These are phyloP conservation scores for Xylaria telfairii DNA, from an alignment of 495 filamentous ascomycete species.

Conservation along the genomic window DNA sequence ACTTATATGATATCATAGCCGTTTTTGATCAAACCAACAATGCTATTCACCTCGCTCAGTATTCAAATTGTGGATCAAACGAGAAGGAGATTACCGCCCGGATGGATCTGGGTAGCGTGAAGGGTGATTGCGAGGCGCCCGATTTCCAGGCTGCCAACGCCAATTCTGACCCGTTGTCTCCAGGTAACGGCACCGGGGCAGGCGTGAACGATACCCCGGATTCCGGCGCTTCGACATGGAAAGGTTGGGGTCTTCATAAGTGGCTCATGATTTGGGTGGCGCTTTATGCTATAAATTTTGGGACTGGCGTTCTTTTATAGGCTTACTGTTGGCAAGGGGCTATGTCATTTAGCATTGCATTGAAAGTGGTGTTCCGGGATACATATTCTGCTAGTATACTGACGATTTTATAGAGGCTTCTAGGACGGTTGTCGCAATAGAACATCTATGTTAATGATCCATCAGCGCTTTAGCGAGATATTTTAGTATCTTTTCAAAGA, in stretches of 20 bases:
- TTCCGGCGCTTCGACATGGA: neutral
- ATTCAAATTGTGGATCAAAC: slow-evolving; percentile 51
- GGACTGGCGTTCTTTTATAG: neutral
- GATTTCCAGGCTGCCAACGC: slow-evolving; percentile 19
- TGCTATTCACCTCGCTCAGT: slow-evolving; percentile 52
- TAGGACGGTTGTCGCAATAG: neutral
- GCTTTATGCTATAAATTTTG: neutral
- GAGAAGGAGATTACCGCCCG: slow-evolving; percentile 34
- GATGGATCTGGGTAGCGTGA: slow-evolving; percentile 29
- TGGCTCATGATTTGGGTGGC: neutral
- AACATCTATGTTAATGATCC: neutral
- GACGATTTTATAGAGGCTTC: neutral
- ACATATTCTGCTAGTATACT: neutral
- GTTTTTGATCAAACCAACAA: slow-evolving; percentile 56
- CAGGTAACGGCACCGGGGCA: neutral
- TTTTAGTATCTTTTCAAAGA: neutral
- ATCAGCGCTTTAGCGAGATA: neutral
- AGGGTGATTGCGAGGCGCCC: slow-evolving; percentile 34
- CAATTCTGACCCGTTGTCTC: slow-evolving; percentile 2
- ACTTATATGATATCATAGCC: slow-evolving; percentile 32
- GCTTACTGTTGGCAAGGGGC: neutral
- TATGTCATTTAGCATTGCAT: neutral
- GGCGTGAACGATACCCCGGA: slow-evolving; percentile 3
- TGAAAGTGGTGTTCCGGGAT: slow-evolving; percentile 6
- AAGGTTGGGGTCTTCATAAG: neutral